Percentiles rank a stretch among this genome's conserved stretches.
phyloP scores from a whole-genome alignment of 495 filamentous ascomycete species.

The Penicillium flavigenum region DNA sequence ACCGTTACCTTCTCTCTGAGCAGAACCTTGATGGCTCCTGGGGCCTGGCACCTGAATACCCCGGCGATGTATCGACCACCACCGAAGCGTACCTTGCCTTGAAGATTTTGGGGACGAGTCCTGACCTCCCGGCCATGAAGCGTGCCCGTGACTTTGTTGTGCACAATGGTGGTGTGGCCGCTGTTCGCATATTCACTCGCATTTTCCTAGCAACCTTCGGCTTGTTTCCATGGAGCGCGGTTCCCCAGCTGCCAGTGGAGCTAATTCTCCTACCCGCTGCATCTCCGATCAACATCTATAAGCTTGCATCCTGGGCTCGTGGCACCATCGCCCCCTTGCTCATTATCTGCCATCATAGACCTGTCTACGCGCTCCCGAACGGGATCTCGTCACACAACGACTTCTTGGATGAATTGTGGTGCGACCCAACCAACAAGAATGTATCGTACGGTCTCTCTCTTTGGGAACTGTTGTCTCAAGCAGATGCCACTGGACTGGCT shows the following conservation, averaged over 20 bases:
- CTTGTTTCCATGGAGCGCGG: constrained; percentile 40
- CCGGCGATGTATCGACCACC: constrained; percentile 39
- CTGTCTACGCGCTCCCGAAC: constrained; percentile 38
- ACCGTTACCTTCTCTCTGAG: no score
- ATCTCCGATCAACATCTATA: constrained; percentile 39
- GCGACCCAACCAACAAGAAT: constrained; percentile 26
- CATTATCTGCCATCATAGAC: constrained; percentile 36
- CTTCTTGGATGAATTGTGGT: constrained; percentile 45
- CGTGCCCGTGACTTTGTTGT: constrained; percentile 12
- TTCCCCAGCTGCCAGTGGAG: constrained; percentile 43
- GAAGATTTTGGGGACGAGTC: constrained; percentile 35
- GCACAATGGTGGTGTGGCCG: no score
- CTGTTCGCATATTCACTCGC: constrained; percentile 35
- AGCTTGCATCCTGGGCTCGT: constrained; percentile 40
- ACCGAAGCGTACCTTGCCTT: constrained; percentile 44
- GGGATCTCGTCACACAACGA: constrained; percentile 24
- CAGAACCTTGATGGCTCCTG: constrained; percentile 38
- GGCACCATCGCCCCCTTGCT: constrained; percentile 37
- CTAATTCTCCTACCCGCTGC: constrained; percentile 36
- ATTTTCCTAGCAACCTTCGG: constrained; percentile 44
- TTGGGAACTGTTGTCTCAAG: constrained; percentile 10
- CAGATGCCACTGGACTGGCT: constrained; percentile 22
- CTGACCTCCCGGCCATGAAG: constrained; percentile 24
- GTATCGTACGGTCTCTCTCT: constrained; percentile 25
- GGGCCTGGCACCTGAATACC: constrained; percentile 35